Base-by-base conservation (phyloP, 345 rosid species). In the Salix viminalis region DNA sequence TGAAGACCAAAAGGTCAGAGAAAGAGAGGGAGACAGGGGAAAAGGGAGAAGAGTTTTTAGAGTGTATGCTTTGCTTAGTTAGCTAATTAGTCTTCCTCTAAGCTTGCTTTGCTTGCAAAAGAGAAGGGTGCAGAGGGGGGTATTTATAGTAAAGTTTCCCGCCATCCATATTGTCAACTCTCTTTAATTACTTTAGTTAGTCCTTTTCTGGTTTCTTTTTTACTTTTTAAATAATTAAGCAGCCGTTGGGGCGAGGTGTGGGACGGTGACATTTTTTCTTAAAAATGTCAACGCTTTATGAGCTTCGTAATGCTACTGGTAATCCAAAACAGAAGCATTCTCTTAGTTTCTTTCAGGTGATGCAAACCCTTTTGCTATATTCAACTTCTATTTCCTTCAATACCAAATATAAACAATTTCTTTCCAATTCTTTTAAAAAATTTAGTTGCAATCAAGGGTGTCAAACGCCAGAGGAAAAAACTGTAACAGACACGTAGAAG, bases 81-180 rank as follows among this genome's bases (percentile, higher is more conserved):
- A 68, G 78, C 37, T 75, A 8, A 37, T 19, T 6, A 21, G 32
- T 70, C 44, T 36, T 69, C 52, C 23, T 56, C 30, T 34, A 32
- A 32, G 34, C 34, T 32, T 70, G 15, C 30, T 64, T 42, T 69
- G 72, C 24, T 69, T 39, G 56, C 30, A 71, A n/a, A 0, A 8
- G 65, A 24, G 3, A n/a, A 3, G 18, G 69, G 30, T n/a, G 60
- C 21, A n/a, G 23, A 5, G 7, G 83, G 58, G 19, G 75, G 62
- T n/a, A 78, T 84, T 84, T 86, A 84, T 84, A 79, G 75, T 34
- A 34, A 72, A 3, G 69, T 7, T 79, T 80, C 80, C 85, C 83
- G 76, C 76, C 78, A 69, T 28, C 24, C 24, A 24, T 8, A 28
- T 58, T 34, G 79, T 79, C 79, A 76, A 79, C 81, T 66, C 58